Base-by-base conservation (phyloP, 768 basidiomycete genomes). In the Lentinus tigrinus region DNA sequence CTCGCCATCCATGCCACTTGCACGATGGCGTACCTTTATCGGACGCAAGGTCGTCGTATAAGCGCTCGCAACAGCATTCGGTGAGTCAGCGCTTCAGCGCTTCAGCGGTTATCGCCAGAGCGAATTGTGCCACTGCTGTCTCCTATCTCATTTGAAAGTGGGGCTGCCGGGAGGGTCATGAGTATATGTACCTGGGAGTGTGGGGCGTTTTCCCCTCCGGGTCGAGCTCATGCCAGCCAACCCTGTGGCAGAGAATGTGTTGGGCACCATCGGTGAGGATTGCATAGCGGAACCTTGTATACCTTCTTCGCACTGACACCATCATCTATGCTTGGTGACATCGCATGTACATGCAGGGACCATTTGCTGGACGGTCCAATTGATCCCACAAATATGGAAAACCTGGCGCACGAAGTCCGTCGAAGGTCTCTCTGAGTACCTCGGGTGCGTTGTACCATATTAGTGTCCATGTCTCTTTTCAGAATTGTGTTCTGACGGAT, bases 301-400 rank as follows among this genome's bases (percentile, higher is more conserved):
- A 26, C 7, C 24, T 23, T 36, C 27, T 38, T 7, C 3, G 19
- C 23, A 24, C 43, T 13, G 10, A 34, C 17, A 14, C 4, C 23
- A 13, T 19, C 16, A 10, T 11, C 5, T 19, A 8, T 4, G 6
- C 5, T 9, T 54, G 11, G 36, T 39, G 2, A 3, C 9, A 14
- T 39, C 38, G 23, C 42, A 36, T 37, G 7, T 10, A 3, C 17
- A 14, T 53, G 3, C 19, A 86, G 87, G 87, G 2, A 82, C 86
- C 0, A 68, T 88, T 14, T 82, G 80, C 56, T 88, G 87, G 88
- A 82, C 81, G 5, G 73, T 77, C 9, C 87, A 88, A 64, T 67
- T 90, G 19, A 68, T 89, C 31, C 89, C 88, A 9, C 88, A 90
- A 63, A 75, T 89, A 21, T 81, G 83, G 81, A 91, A 93, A 70